Percentiles rank a stretch among this genome's conserved stretches.
Evolutionary conservation across 2,329 filamentous ascomycete species (phyloP).

Genomic region (Ophiostoma perfectum): DNA sequence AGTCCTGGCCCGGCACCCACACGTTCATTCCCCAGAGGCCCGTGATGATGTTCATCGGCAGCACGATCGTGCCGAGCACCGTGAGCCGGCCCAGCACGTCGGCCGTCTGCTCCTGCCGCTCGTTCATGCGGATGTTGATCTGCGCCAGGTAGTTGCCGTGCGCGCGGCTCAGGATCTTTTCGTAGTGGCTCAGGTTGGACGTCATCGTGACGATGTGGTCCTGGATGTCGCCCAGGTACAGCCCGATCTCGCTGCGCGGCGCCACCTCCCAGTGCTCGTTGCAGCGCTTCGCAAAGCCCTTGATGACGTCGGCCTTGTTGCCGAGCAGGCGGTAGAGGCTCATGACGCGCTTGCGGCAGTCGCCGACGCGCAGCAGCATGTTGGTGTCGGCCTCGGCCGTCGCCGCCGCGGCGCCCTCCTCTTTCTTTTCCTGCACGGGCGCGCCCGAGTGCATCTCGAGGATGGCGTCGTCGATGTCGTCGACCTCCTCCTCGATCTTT

Average conservation of each 20-base stretch:
- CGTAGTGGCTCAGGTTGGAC: slow-evolving; percentile 88
- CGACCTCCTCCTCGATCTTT: slow-evolving; percentile 89
- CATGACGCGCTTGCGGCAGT: slow-evolving; percentile 97
- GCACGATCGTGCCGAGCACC: slow-evolving; percentile 90
- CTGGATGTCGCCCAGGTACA: slow-evolving; percentile 96
- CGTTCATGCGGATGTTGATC: slow-evolving; percentile 98
- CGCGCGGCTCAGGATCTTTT: slow-evolving; percentile 85
- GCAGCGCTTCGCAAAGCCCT: slow-evolving; percentile 95
- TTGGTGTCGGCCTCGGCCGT: slow-evolving; percentile 33
- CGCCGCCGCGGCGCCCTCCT: slow-evolving; percentile 24
- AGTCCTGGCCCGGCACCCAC: slow-evolving; percentile 85
- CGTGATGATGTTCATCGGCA: slow-evolving; percentile 99
- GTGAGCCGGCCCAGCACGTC: slow-evolving; percentile 93
- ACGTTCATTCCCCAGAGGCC: slow-evolving; percentile 99
- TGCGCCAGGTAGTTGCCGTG: slow-evolving; percentile 98
- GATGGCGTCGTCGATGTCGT: slow-evolving; percentile 92
- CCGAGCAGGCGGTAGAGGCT: slow-evolving; percentile 84
- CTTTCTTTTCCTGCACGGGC: slow-evolving; percentile 24
- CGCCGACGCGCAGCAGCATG: slow-evolving; percentile 88
- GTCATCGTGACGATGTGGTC: slow-evolving; percentile 99
- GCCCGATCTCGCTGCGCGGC: slow-evolving; percentile 88
- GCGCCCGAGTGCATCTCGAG: slow-evolving; percentile 64
- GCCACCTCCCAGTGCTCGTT: slow-evolving; percentile 98
- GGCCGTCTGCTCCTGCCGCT: slow-evolving; percentile 90
- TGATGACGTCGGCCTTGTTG: slow-evolving; percentile 98